Conservation (phyloP, 345 rosid species). For the Stellera chamaejasme region DNA sequence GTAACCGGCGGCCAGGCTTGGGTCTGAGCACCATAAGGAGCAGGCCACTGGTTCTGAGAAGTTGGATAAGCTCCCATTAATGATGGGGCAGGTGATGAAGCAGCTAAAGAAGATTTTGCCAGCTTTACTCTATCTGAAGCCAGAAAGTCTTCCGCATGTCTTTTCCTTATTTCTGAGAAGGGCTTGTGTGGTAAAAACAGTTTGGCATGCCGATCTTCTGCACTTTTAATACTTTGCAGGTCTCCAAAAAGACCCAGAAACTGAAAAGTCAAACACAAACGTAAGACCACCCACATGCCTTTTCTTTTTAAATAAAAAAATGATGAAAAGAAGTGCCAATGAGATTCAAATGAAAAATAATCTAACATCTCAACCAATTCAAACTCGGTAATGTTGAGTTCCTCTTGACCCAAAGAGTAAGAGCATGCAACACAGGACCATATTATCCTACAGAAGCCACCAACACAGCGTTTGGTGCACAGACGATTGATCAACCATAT, state of each 20-base stretch:
- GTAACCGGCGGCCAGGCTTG: conserved; percentile 82
- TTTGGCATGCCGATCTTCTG: conserved; percentile 77
- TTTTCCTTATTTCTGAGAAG: conserved; percentile 64
- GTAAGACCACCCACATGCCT: no score
- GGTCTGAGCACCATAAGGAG: conserved; percentile 71
- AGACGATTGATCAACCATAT: no score
- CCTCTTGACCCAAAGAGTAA: no score
- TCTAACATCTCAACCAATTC: no score
- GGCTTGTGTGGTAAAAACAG: conserved; percentile 59
- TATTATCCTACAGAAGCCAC: no score
- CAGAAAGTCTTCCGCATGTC: conserved; percentile 74
- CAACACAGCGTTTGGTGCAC: no score
- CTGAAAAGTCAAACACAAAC: conserved; percentile 30
- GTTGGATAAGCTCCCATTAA: conserved; percentile 67
- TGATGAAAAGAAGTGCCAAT: no score
- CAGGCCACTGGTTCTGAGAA: conserved; percentile 73
- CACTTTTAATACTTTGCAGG: conserved; percentile 50
- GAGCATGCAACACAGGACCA: no score
- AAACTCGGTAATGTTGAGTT: no score
- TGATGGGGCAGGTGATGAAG: conserved; percentile 48
- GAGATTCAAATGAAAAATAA: no score
- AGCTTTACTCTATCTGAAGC: conserved; percentile 75
- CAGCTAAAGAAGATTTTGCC: conserved; percentile 56
- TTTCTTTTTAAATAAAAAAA: no score
- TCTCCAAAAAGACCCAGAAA: conserved; percentile 80